Conservation (phyloP, 148 eudicot genomes). For the Camellia japonica region DNA sequence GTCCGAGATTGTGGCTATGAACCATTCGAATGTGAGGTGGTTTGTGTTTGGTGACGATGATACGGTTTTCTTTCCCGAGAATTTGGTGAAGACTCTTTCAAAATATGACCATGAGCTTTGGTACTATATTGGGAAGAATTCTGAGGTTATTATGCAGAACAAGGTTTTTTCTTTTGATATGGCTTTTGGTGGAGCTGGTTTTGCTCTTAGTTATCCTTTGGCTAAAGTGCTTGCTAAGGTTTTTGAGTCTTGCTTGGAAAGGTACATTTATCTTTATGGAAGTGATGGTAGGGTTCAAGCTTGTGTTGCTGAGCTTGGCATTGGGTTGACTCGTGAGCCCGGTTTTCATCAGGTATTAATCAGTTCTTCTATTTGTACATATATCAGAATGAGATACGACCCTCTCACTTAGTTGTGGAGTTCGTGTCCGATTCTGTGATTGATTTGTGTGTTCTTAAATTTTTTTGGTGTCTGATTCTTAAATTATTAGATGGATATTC, state of each 20-base stretch:
- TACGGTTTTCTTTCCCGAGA: conserved; percentile 68
- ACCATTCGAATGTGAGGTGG: conserved; percentile 59
- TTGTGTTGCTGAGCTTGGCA: conserved; percentile 79
- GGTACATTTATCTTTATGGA: conserved; percentile 73
- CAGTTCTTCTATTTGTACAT: neutral
- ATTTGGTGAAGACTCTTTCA: conserved; percentile 55
- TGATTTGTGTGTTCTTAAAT: no score
- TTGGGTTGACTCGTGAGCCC: conserved; percentile 57
- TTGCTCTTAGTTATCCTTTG: conserved; percentile 74
- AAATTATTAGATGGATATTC: conserved; percentile 52
- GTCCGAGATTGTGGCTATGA: conserved; percentile 53
- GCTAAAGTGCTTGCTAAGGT: conserved; percentile 61
- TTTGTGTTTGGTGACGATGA: conserved; percentile 85
- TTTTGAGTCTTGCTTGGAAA: conserved; percentile 67
- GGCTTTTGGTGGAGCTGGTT: conserved; percentile 90
- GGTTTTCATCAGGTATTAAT: conserved; percentile 86
- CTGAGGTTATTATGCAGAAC: conserved; percentile 60
- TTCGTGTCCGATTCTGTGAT: no score
- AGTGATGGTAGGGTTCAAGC: conserved; percentile 67
- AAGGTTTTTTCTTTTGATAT: conserved; percentile 45
- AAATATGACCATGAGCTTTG: conserved; percentile 67
- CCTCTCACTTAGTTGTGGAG: no score
- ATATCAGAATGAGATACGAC: no score
- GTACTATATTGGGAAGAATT: conserved; percentile 68
- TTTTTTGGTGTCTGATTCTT: neutral